Percentiles rank a stretch among this genome's conserved stretches.
Conservation (phyloP, 106 monocot species). For the Acorus gramineus region DNA sequence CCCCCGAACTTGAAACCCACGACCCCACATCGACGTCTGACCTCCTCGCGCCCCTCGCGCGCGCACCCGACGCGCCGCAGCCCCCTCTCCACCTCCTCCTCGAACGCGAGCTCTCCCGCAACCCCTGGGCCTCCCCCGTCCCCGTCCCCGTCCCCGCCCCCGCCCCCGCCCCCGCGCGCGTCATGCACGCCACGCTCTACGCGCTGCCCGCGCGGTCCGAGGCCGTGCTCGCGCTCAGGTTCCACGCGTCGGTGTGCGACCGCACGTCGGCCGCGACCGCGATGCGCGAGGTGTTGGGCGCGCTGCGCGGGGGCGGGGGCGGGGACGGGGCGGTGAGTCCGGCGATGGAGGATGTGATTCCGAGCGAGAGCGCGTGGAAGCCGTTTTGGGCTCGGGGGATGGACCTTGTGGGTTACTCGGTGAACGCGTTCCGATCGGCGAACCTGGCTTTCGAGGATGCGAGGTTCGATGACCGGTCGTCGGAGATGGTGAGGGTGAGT, state of each 20-base stretch:
- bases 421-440: conserved; percentile 13
- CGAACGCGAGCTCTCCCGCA: conserved; percentile 22
- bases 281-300: not conserved
- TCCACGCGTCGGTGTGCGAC: conserved; percentile 16
- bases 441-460: conserved; percentile 13
- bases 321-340: not conserved
- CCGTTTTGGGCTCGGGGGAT: conserved; percentile 24
- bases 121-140: conserved; percentile 15
- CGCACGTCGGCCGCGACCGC: conserved; percentile 9
- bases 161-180: not conserved
- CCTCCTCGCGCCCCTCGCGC: conserved; percentile 5
- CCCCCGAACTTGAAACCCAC: conserved; percentile 7
- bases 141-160: not conserved
- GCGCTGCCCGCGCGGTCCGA: not conserved
- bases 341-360: conserved; percentile 16
- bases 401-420: conserved; percentile 24
- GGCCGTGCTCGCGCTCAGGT: conserved; percentile 8
- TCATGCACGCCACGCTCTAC: conserved; percentile 12
- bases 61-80: not conserved
- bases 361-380: conserved; percentile 5
- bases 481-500: conserved; percentile 11
- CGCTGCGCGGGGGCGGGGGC: not conserved
- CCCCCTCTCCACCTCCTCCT: conserved; percentile 13
- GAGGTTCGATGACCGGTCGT: not conserved
- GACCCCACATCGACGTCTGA: conserved; percentile 8